These are phyloP conservation scores for Fusarium brachygibbosum DNA, from an alignment of 2,329 filamentous ascomycete genomes.

Conservation along the genomic window DNA sequence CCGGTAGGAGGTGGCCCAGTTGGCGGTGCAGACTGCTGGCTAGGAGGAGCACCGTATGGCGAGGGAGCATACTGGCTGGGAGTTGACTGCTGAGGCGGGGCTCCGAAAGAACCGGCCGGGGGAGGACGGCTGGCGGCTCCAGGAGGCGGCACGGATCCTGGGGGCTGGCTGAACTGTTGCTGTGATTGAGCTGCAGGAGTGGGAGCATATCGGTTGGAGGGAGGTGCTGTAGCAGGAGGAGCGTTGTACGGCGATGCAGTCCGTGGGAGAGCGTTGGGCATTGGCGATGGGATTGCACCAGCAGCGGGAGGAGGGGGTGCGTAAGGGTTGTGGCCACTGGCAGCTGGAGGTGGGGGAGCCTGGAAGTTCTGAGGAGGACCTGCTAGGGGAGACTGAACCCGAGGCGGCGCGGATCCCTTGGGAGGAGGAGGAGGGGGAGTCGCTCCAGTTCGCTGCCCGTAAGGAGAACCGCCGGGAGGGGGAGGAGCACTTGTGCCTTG, in stretches of 20 bases:
- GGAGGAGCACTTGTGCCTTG: slow-evolving; percentile 69
- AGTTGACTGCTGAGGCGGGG: slow-evolving; percentile 62
- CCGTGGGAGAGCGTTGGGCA: slow-evolving; percentile 74
- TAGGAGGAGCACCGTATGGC: slow-evolving; percentile 57
- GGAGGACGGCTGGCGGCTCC: slow-evolving; percentile 61
- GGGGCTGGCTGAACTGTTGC: slow-evolving; percentile 61
- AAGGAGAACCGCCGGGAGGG: slow-evolving; percentile 64
- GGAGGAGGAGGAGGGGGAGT: slow-evolving; percentile 86
- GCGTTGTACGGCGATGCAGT: slow-evolving; percentile 89
- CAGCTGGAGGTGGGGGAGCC: slow-evolving; percentile 61
- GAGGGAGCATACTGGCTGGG: slow-evolving; percentile 73
- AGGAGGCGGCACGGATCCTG: slow-evolving; percentile 56
- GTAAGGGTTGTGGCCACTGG: slow-evolving; percentile 72
- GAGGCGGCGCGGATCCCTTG: slow-evolving; percentile 78
- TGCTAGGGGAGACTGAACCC: slow-evolving; percentile 78
- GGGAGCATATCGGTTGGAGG: slow-evolving; percentile 81
- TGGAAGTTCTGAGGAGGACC: slow-evolving; percentile 66
- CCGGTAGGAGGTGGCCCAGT: slow-evolving; percentile 56
- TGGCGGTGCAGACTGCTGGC: slow-evolving; percentile 58
- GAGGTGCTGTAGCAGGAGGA: slow-evolving; percentile 77
- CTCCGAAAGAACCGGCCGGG: slow-evolving; percentile 59
- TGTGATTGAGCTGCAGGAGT: slow-evolving; percentile 68
- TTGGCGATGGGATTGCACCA: slow-evolving; percentile 72
- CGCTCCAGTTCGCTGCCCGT: slow-evolving; percentile 71
- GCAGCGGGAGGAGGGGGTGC: slow-evolving; percentile 69